Percentiles rank a stretch among this genome's conserved stretches.
phyloP scores from a whole-genome alignment of 1,139 yeast genomes.

The Maudiozyma humilis region DNA sequence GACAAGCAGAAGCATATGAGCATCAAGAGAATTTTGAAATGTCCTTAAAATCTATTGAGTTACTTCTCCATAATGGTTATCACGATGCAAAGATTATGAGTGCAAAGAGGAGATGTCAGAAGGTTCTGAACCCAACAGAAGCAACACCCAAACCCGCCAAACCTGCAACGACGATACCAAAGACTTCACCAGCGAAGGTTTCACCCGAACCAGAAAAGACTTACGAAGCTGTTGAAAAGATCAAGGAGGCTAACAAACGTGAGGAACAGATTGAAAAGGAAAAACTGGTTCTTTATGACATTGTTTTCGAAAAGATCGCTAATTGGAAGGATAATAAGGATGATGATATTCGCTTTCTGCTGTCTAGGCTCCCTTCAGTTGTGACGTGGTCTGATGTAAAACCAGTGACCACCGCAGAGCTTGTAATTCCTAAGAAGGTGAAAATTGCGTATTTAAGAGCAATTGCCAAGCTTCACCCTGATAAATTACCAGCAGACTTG shows the following conservation, averaged over 20 bases:
- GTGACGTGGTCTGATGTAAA: slow-evolving; percentile 64
- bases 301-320: slow-evolving; percentile 46
- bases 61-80: slow-evolving; percentile 58
- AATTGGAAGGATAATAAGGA: slow-evolving; percentile 71
- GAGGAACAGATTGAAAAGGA: slow-evolving; percentile 48
- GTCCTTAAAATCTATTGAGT: slow-evolving; percentile 54
- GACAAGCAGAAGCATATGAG: slow-evolving; percentile 80
- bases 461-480: slow-evolving; percentile 89
- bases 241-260: slow-evolving; percentile 34
- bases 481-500: slow-evolving; percentile 54
- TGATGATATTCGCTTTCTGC: slow-evolving; percentile 65
- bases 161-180: slow-evolving; percentile 13
- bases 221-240: slow-evolving; percentile 14
- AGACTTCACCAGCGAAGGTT: background rate
- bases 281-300: slow-evolving; percentile 51
- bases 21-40: slow-evolving; percentile 59
- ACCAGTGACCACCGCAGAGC: slow-evolving; percentile 56
- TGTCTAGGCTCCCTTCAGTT: slow-evolving; percentile 57
- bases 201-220: background rate
- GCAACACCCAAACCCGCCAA: slow-evolving; percentile 13
- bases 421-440: slow-evolving; percentile 86
- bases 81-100: slow-evolving; percentile 61
- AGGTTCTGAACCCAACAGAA: slow-evolving; percentile 46
- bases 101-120: slow-evolving; percentile 72
- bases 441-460: slow-evolving; percentile 87